phyloP scores from a whole-genome alignment of 2,329 filamentous ascomycete species.

The Fusarium sarcochroum region DNA sequence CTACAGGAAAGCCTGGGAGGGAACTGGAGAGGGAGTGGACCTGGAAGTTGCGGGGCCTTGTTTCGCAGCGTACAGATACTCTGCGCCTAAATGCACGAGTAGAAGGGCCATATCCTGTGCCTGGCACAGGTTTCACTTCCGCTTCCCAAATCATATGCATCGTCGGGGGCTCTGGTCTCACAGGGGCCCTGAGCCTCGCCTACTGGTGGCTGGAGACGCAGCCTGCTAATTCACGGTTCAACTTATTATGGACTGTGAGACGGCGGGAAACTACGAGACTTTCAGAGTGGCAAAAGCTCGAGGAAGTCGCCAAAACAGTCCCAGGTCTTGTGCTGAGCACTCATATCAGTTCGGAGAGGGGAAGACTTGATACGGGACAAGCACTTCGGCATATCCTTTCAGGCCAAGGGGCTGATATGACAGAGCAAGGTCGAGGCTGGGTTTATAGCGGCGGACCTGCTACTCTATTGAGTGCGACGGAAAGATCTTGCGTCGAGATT shows the following conservation, averaged over 20 bases:
- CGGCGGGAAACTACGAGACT: neutral
- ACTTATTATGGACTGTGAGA: neutral
- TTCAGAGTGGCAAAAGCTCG: neutral
- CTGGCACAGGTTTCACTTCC: neutral
- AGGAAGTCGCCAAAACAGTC: neutral
- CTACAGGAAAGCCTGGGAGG: accelerated
- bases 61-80: neutral
- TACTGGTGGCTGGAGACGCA: neutral
- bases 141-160: neutral
- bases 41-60: neutral
- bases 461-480: neutral
- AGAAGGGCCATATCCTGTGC: neutral
- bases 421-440: neutral
- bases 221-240: neutral
- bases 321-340: neutral
- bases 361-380: neutral
- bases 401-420: accelerated
- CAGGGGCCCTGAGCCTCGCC: neutral
- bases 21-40: neutral
- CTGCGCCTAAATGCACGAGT: neutral
- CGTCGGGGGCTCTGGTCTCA: neutral
- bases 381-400: neutral
- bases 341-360: neutral
- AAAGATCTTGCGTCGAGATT: neutral
- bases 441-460: neutral